Evolutionary conservation across 2,329 filamentous ascomycete species (phyloP).

Genomic region (Pseudonectria foliicola): DNA sequence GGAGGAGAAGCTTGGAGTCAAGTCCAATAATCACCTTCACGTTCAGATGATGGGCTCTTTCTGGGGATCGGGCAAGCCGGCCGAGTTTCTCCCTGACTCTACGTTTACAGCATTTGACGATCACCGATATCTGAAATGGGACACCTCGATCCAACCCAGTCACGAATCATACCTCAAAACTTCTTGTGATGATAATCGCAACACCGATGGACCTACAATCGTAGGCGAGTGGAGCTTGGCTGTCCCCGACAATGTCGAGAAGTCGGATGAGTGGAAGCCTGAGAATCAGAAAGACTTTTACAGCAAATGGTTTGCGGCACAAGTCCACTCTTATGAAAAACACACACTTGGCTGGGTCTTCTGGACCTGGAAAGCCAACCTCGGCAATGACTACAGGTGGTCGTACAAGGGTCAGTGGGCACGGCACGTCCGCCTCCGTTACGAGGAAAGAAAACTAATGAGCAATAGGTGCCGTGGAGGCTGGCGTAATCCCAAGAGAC

Average conservation of each 20-base stretch:
- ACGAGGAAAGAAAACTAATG: background rate
- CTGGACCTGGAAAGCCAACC: conserved; percentile 19
- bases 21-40: conserved; percentile 39
- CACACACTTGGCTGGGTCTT: conserved; percentile 17
- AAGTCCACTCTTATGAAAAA: conserved; percentile 17
- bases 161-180: conserved; percentile 38
- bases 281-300: conserved; percentile 17
- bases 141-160: conserved; percentile 21
- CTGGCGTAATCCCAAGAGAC: conserved; percentile 16
- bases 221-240: conserved; percentile 53
- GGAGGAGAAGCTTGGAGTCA: conserved; percentile 36
- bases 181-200: conserved; percentile 42
- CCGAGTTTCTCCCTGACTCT: conserved; percentile 33
- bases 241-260: conserved; percentile 41
- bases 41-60: conserved; percentile 41
- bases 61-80: conserved; percentile 52
- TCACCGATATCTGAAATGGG: conserved; percentile 53
- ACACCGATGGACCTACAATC: conserved; percentile 35
- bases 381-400: conserved; percentile 20
- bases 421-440: background rate
- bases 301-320: conserved; percentile 19
- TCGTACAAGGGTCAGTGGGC: conserved; percentile 16
- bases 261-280: conserved; percentile 25
- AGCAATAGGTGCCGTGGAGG: conserved; percentile 11
- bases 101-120: conserved; percentile 47